Base-by-base conservation (phyloP, 2,329 filamentous ascomycete genomes). In the Colletotrichum sp. region DNA sequence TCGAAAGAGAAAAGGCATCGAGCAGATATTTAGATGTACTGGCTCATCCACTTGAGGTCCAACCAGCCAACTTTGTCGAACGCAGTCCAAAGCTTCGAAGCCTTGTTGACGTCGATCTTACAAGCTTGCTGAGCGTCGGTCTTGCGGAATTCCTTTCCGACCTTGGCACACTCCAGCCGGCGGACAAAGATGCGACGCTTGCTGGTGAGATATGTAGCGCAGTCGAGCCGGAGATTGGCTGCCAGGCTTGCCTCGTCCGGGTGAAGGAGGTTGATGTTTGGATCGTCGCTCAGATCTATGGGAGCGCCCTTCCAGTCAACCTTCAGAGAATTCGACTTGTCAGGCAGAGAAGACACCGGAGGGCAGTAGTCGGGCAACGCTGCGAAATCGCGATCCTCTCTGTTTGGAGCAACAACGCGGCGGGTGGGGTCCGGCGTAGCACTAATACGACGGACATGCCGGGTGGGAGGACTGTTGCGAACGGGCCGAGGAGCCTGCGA, bases 41-140 rank as follows among this genome's bases (percentile, higher is more conserved):
- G 76, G 18, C 78, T 80, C 77, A 91, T 85, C 86, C 87, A 89
- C 5, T 83, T 79, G 18, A 87, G 82, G 7, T 94, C 89, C 78
- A 98, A 92, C 95, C 96, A 98, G 79, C 94, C 94, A 49, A 97
- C 95, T 80, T 93, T 93, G 66, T 98, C 95, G 82, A 95, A 99
- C 8, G 95, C 95, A 49, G 93, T 93, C 95, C 95, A 98, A 63
- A 99, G 89, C 84, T 96, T 96, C 79, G 95, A 98, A 5, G 96
- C 95, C 88, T 98, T 99, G 89, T 98, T 98, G 83, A 99, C 96
- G 81, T 99, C 96, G 78, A 98, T 98, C 88, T 98, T 98, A 90
- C 95, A 98, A n/a, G 95, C 95, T 84, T 98, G 95, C 84, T 99
- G 96, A 7, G 96, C 95, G 83, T 98, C 95, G 2, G 96, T 99